phyloP scores from a whole-genome alignment of 2,329 filamentous ascomycete species.

The Nannizzia gypsea region DNA sequence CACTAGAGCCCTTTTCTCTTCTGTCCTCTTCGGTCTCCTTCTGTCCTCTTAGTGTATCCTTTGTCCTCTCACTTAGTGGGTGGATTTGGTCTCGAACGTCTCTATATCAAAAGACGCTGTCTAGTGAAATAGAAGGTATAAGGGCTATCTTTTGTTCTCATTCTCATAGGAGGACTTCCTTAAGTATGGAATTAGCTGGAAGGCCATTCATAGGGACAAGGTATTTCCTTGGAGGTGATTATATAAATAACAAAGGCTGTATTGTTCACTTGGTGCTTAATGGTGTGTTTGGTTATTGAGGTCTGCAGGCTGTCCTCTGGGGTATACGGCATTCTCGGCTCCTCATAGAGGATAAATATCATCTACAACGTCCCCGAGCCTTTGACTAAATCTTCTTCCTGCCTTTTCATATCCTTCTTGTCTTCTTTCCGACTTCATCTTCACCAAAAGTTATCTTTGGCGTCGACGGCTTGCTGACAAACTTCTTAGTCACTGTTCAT shows the following conservation, averaged over 20 bases:
- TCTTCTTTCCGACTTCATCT: no score
- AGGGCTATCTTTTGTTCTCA: neutral
- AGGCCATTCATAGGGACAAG: no score
- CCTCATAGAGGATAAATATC: neutral
- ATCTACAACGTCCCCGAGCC: neutral
- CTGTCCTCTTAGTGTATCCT: neutral
- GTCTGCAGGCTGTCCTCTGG: neutral
- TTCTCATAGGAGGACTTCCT: neutral
- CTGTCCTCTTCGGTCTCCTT: no score
- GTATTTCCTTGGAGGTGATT: neutral
- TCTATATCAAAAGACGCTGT: neutral
- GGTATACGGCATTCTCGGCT: neutral
- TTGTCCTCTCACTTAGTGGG: neutral
- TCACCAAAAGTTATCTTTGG: no score
- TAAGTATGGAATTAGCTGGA: no score
- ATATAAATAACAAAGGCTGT: neutral
- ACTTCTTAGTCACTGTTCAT: no score
- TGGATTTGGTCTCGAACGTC: neutral
- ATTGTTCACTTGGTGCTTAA: neutral
- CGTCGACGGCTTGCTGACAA: no score
- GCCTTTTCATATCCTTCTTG: no score
- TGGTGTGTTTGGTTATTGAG: neutral
- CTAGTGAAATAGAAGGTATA: neutral
- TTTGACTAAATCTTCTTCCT: neutral
- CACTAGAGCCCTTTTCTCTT: no score